Evolutionary conservation across 108 stramenopile genomes (phyloP).

Genomic region (Nitzschia sp.): DNA sequence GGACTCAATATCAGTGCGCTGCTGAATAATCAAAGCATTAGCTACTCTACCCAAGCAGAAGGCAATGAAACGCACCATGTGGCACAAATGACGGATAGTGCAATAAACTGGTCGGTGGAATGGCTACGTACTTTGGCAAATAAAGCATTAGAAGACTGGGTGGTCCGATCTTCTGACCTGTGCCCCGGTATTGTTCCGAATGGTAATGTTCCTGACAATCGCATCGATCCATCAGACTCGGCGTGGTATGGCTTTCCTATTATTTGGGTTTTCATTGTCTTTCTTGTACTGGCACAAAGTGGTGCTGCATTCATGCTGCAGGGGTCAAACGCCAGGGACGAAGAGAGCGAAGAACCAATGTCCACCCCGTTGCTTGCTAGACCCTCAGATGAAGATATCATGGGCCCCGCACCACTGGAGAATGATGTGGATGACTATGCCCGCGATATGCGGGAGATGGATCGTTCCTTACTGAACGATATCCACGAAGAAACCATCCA

Average conservation of each 20-base stretch:
- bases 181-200: conserved; percentile 17
- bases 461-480: conserved; percentile 12
- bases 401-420: conserved; percentile 17
- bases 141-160: conserved; percentile 31
- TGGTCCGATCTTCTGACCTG: not conserved
- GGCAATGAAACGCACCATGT: not conserved
- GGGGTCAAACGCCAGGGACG: not conserved
- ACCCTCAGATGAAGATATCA: not conserved
- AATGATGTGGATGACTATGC: conserved; percentile 9
- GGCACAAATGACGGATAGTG: not conserved
- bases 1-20: conserved; percentile 23
- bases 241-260: conserved; percentile 3
- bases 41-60: conserved; percentile 1
- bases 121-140: conserved; percentile 19
- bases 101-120: conserved; percentile 17
- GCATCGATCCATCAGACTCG: not conserved
- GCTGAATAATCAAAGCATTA: conserved; percentile 15
- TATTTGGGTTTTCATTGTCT: conserved; percentile 6
- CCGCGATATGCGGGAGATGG: not conserved
- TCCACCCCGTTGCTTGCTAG: not conserved
- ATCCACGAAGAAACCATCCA: conserved; percentile 20
- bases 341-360: not conserved
- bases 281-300: conserved; percentile 17
- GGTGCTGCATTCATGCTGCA: not conserved
- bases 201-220: not conserved